Evolutionary conservation across 2,329 filamentous ascomycete genomes (phyloP).

Genomic region (Macrophomina pseudophaseolina): DNA sequence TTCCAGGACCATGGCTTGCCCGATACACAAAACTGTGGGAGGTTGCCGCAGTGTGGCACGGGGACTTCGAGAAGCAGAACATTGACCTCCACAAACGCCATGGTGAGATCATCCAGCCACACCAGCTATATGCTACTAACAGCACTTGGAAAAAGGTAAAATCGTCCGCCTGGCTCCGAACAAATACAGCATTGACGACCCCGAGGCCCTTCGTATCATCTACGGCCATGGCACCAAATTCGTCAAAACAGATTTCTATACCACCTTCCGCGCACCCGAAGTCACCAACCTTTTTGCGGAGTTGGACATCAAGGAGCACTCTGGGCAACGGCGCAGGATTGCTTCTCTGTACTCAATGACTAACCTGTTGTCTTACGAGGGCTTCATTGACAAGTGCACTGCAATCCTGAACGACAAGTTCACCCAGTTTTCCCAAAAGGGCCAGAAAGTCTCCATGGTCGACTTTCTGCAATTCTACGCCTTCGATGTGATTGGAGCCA

Average conservation of each 20-base stretch:
- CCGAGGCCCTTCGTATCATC: constrained; percentile 39
- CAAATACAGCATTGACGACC: constrained; percentile 39
- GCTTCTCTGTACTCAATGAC: constrained; percentile 45
- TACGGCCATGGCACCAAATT: constrained; percentile 50
- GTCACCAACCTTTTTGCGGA: constrained; percentile 1
- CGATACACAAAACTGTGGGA: constrained; percentile 33
- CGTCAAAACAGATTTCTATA: constrained; percentile 56
- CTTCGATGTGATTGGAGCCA: constrained; percentile 48
- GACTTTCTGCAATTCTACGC: constrained; percentile 43
- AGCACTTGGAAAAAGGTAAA: neutral
- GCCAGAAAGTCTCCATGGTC: constrained; percentile 34
- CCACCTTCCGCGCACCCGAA: neutral
- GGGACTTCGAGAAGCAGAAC: constrained; percentile 31
- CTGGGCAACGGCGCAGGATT: neutral
- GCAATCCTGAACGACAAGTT: constrained; percentile 33
- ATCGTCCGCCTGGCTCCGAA: constrained; percentile 40
- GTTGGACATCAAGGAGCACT: constrained; percentile 3
- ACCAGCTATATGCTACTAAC: neutral
- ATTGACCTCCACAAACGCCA: constrained; percentile 31
- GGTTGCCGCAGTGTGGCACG: constrained; percentile 30
- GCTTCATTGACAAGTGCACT: constrained; percentile 34
- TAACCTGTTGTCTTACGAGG: constrained; percentile 43
- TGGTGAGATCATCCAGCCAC: neutral
- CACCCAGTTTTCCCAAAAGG: constrained; percentile 30
- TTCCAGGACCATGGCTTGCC: constrained; percentile 32